These are phyloP conservation scores for Podila epigama DNA, from an alignment of 192 early-diverging fungal species.

Conservation along the genomic window DNA sequence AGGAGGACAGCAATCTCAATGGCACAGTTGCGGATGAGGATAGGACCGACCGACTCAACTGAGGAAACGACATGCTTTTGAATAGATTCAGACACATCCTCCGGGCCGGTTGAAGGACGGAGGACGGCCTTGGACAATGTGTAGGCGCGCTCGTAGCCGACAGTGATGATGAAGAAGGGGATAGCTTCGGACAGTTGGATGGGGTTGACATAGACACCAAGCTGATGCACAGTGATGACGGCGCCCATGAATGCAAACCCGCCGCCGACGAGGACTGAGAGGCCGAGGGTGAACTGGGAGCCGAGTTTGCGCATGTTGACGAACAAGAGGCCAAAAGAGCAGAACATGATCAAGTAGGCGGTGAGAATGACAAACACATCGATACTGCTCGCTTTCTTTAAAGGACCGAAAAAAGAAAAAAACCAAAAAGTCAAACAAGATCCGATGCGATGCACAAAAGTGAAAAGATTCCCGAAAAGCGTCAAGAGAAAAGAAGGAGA, in stretches of 20 bases:
- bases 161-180: conserved; percentile 89
- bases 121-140: conserved; percentile 84
- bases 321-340: conserved; percentile 82
- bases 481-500: background rate
- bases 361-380: conserved; percentile 82
- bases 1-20: conserved; percentile 84
- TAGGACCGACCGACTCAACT: conserved; percentile 67
- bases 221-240: conserved; percentile 68
- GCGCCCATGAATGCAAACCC: conserved; percentile 82
- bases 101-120: conserved; percentile 45
- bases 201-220: conserved; percentile 74
- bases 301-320: conserved; percentile 87
- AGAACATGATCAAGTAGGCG: conserved; percentile 83
- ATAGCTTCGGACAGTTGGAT: conserved; percentile 82
- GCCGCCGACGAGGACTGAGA: conserved; percentile 73
- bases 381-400: conserved; percentile 70
- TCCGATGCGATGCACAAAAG: no score
- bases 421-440: no score
- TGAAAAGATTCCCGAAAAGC: no score
- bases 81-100: conserved; percentile 36
- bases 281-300: conserved; percentile 77
- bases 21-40: conserved; percentile 78
- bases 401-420: background rate
- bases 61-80: conserved; percentile 68
- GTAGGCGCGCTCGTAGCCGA: conserved; percentile 91